phyloP scores from a whole-genome alignment of 108 stramenopile species.

The Pseudonitzschia pungens region DNA sequence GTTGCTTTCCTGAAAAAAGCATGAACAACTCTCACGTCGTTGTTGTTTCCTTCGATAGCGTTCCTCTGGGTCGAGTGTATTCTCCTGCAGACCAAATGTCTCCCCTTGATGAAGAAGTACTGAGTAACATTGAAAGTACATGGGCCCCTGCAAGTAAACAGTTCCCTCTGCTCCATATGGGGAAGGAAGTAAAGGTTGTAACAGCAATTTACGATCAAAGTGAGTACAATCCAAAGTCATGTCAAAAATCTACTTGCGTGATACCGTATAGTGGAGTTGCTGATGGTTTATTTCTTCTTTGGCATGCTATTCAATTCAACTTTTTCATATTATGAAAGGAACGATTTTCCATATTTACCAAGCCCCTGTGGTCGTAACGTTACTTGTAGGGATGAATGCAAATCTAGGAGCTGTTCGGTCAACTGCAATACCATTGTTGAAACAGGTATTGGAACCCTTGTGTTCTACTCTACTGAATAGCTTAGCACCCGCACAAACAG shows the following conservation, averaged over 20 bases:
- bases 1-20: not conserved
- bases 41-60: constrained; percentile 5
- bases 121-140: constrained; percentile 45
- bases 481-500: constrained; percentile 33
- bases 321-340: constrained; percentile 13
- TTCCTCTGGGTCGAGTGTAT: constrained; percentile 50
- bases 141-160: constrained; percentile 65
- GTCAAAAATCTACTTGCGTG: not conserved
- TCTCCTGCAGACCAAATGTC: constrained; percentile 17
- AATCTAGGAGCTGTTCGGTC: constrained; percentile 59
- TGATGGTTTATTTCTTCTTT: not conserved
- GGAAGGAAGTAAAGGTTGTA: constrained; percentile 46
- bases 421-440: constrained; percentile 52
- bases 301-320: not conserved
- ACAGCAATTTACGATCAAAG: constrained; percentile 60
- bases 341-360: constrained; percentile 56
- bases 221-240: not conserved
- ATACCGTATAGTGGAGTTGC: not conserved
- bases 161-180: constrained; percentile 50
- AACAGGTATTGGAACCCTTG: constrained; percentile 47
- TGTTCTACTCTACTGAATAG: constrained; percentile 48
- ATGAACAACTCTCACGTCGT: not conserved
- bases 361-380: constrained; percentile 56
- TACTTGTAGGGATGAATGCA: constrained; percentile 36
- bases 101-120: constrained; percentile 43